Conservation (phyloP, 176 grass and related monocot genomes). For the Oryza brachyantha region DNA sequence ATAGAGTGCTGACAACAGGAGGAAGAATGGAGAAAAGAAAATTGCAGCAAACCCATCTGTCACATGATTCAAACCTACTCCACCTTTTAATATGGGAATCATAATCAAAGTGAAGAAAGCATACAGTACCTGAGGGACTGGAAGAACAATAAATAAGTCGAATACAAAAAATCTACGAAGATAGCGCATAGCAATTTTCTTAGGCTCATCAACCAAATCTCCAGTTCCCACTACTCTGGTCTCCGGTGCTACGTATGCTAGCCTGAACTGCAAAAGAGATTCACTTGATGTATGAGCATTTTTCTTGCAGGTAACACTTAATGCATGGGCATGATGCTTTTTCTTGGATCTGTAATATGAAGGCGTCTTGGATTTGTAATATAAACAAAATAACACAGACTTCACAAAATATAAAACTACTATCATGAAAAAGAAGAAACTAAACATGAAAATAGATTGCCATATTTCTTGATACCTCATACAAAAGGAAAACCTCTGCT, state of each 20-base stretch:
- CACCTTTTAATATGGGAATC: background rate
- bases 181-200: constrained; percentile 72
- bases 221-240: constrained; percentile 76
- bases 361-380: background rate
- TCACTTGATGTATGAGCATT: background rate
- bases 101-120: constrained; percentile 1
- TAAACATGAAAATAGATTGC: background rate
- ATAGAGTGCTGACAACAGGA: background rate
- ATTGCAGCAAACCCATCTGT: background rate
- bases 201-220: constrained; percentile 74
- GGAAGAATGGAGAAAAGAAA: background rate
- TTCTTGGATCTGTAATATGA: background rate
- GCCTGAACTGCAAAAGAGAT: constrained; percentile 58
- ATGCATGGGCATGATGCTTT: background rate
- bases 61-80: background rate
- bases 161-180: constrained; percentile 63
- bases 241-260: constrained; percentile 83
- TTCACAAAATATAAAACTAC: background rate
- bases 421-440: background rate
- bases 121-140: constrained; percentile 71
- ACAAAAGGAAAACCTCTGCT: background rate
- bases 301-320: background rate
- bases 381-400: background rate
- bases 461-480: background rate
- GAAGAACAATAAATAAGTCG: constrained; percentile 71